Evolutionary conservation across 805 yeast species (phyloP).

Genomic region (Wickerhamiella australiensis): DNA sequence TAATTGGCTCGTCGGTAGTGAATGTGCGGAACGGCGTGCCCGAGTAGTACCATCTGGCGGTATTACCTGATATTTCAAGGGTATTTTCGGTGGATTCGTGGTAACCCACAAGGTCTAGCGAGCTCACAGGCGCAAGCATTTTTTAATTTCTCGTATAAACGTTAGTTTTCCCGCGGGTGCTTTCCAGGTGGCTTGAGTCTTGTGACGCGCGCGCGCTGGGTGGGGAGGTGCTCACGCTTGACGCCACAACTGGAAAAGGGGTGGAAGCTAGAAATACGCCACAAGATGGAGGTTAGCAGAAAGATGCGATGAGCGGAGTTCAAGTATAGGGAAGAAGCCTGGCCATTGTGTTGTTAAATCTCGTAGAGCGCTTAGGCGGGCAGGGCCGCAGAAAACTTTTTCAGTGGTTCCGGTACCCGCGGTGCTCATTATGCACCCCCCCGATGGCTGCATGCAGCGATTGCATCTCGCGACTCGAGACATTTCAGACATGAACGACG

Average conservation of each 20-base stretch:
- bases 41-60: conserved; percentile 41
- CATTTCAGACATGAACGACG: background rate
- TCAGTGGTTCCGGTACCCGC: background rate
- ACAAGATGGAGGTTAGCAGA: background rate
- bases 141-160: too few relatives aligned
- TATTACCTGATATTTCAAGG: conserved; percentile 11
- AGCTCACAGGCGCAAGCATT: conserved; percentile 11
- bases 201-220: background rate
- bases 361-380: too few relatives aligned
- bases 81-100: conserved; percentile 5
- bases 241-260: background rate
- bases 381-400: background rate
- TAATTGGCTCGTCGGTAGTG: conserved; percentile 35
- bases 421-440: background rate
- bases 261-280: background rate
- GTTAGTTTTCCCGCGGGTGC: too few relatives aligned
- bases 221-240: background rate
- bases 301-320: background rate
- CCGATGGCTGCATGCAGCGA: conserved; percentile 3
- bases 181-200: background rate
- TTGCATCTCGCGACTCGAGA: conserved; percentile 3
- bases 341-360: too few relatives aligned
- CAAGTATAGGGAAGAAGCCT: background rate
- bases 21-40: conserved; percentile 39
- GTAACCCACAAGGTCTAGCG: background rate